Evolutionary conservation across 768 basidiomycete species (phyloP), one percentile per base, ranked within the genome.

Genomic region (Pilatotrama ljubarskyi): DNA sequence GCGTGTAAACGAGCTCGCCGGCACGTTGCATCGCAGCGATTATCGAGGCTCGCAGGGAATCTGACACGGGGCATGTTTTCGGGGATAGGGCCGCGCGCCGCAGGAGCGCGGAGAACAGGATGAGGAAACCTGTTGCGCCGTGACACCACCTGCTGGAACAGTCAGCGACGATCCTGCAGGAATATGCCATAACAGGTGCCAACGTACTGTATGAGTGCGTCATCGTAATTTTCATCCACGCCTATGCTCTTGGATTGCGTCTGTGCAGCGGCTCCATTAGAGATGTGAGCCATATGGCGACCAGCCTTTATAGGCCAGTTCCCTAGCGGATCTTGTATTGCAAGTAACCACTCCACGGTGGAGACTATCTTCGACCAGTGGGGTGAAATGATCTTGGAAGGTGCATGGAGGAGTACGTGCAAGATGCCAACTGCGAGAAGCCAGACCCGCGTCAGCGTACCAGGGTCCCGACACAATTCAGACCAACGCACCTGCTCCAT

Each of bases 261-360:
- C 18, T 55, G 58, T 0, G 29, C 35, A 0, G 65, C 65, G 1
- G 52, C 55, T 10, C 60, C 62, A 17, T 58, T 61, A 2, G 58
- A 44, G 46, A 55, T 32, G 38, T 58, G 22, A 9, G 61, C 9
- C 58, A 61, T 51, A 36, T 64, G 51, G 18, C 51, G 40, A 15
- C 55, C 46, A 18, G 77, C 77, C 53, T 77, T 77, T 1, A 79
- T 65, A 5, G 82, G 80, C 84, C 84, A 86, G 61, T 85, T 85
- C 0, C 84, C 84, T 0, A 68, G 55, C 1, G 69, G 41, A 58
- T 80, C 79, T 67, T 84, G 83, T 36, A 73, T 72, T 13, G 66
- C 68, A 0, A 82, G 64, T 5, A 84, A 69, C 82, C 84, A 85
- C 38, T 77, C 72, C 11, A 81, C 64, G 2, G 82, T 82, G 22